Conservation (phyloP, 2,329 filamentous ascomycete species). For the Ilyonectria destructans region DNA sequence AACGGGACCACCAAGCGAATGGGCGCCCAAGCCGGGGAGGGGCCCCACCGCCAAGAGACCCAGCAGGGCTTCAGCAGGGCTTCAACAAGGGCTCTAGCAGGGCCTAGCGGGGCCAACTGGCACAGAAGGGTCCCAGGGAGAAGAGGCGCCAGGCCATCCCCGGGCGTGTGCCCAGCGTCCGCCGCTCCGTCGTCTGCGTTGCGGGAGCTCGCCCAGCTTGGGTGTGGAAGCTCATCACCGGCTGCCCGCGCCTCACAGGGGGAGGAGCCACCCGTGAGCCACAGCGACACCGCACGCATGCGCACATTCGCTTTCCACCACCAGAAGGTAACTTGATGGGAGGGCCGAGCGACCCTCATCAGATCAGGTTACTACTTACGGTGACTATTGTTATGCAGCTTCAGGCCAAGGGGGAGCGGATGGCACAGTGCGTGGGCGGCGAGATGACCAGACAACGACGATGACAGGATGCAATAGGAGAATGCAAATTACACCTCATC, state of each 20-base stretch:
- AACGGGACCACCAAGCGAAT: conserved; percentile 28
- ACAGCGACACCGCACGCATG: not conserved
- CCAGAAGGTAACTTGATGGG: not conserved
- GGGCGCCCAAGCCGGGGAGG: conserved; percentile 28
- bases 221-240: not conserved
- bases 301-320: not conserved
- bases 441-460: conserved; percentile 13
- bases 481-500: conserved; percentile 12
- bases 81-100: conserved; percentile 6
- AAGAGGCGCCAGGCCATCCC: not conserved
- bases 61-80: conserved; percentile 28
- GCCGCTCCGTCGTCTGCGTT: conserved; percentile 10
- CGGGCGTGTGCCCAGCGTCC: conserved; percentile 27
- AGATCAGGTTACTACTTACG: not conserved
- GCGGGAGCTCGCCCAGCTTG: conserved; percentile 1
- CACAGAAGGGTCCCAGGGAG: conserved; percentile 9
- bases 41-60: conserved; percentile 26
- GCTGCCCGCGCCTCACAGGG: too few species aligned
- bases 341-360: not conserved
- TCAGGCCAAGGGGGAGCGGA: not conserved
- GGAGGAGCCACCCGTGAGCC: conserved; percentile 12
- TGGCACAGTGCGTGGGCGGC: conserved; percentile 13
- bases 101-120: conserved; percentile 12
- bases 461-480: conserved; percentile 12
- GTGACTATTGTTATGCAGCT: not conserved